Conservation (phyloP, 352 stramenopile genomes). For the Globisporangium nagaii region DNA sequence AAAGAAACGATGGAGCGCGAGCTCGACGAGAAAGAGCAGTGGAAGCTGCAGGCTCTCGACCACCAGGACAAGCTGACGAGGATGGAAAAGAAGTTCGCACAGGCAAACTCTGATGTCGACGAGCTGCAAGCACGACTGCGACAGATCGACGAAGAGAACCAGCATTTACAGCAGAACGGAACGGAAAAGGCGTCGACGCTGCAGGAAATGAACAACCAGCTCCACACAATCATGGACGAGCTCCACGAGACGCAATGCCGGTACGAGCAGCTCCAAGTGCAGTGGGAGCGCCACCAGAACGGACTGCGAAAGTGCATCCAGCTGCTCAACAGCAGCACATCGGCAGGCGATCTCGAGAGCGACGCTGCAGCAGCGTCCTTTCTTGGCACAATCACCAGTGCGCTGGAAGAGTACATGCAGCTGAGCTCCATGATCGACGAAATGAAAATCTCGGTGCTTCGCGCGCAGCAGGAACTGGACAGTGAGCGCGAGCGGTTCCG, state of each 20-base stretch:
- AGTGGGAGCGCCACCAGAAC: slow-evolving; percentile 21
- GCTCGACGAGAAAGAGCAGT: slow-evolving; percentile 16
- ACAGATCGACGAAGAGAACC: slow-evolving; percentile 32
- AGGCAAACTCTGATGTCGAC: slow-evolving; percentile 20
- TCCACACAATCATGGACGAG: slow-evolving; percentile 30
- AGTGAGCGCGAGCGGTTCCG: slow-evolving; percentile 28
- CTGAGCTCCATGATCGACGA: slow-evolving; percentile 26
- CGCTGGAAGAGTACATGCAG: slow-evolving; percentile 18
- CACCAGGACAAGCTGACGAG: slow-evolving; percentile 15
- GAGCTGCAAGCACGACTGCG: slow-evolving; percentile 26
- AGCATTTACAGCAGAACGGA: slow-evolving; percentile 35
- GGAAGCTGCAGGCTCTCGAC: slow-evolving; percentile 12
- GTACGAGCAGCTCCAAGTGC: slow-evolving; percentile 26
- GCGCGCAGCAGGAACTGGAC: slow-evolving; percentile 42
- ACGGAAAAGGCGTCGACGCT: slow-evolving; percentile 43
- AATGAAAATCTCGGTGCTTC: slow-evolving; percentile 41
- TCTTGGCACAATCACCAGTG: slow-evolving; percentile 11
- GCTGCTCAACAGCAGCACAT: slow-evolving; percentile 13
- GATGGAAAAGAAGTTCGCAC: slow-evolving; percentile 11
- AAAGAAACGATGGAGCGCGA: slow-evolving; percentile 21
- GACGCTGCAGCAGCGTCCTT: slow-evolving; percentile 13
- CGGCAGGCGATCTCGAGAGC: neutral
- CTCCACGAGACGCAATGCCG: slow-evolving; percentile 24
- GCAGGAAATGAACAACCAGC: slow-evolving; percentile 51
- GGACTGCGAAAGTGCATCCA: slow-evolving; percentile 26